Evolutionary conservation across 805 yeast species (phyloP).

Genomic region (Monosporozyma solicola): DNA sequence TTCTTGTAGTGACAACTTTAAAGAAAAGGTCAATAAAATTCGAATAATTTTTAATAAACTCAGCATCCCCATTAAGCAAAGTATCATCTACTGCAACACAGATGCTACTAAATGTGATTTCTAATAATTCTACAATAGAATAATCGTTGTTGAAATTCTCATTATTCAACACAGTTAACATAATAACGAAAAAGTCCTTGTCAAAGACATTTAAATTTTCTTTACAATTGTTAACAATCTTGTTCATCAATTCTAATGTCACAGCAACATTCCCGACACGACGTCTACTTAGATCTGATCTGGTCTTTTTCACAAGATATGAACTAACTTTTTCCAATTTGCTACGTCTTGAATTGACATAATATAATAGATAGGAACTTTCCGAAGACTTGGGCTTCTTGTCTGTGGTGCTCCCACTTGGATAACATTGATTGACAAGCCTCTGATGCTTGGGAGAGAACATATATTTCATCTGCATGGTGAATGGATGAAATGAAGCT

Average conservation of each 20-base stretch:
- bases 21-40: slow-evolving; percentile 29
- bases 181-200: slow-evolving; percentile 50
- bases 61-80: slow-evolving; percentile 55
- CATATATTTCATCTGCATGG: slow-evolving; percentile 16
- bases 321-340: slow-evolving; percentile 80
- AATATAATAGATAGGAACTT: slow-evolving; percentile 75
- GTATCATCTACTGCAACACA: slow-evolving; percentile 49
- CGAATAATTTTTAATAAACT: slow-evolving; percentile 41
- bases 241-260: slow-evolving; percentile 59
- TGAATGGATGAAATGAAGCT: not conserved
- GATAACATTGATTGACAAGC: slow-evolving; percentile 85
- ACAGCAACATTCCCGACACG: slow-evolving; percentile 77
- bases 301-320: slow-evolving; percentile 55
- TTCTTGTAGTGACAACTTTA: slow-evolving; percentile 16
- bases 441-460: slow-evolving; percentile 81
- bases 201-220: slow-evolving; percentile 84
- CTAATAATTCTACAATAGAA: slow-evolving; percentile 45
- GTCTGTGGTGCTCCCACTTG: slow-evolving; percentile 76
- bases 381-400: slow-evolving; percentile 91
- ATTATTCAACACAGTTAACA: slow-evolving; percentile 39
- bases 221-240: slow-evolving; percentile 64
- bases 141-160: slow-evolving; percentile 44
- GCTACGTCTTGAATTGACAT: slow-evolving; percentile 82
- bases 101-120: slow-evolving; percentile 40
- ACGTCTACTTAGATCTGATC: slow-evolving; percentile 48